phyloP scores from a whole-genome alignment of 257 asterid genomes.

The Nicotiana attenuata region DNA sequence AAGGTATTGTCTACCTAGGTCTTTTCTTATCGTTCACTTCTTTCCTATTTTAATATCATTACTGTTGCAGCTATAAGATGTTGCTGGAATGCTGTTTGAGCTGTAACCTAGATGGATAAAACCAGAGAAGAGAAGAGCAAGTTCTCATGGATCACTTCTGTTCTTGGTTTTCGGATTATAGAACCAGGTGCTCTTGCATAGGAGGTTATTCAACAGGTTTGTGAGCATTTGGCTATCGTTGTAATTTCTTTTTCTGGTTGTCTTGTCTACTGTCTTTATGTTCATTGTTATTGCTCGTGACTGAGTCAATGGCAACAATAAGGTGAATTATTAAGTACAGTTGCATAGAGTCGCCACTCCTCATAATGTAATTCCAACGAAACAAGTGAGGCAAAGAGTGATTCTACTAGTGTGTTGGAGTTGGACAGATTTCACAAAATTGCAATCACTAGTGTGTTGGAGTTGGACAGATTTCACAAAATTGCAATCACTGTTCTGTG shows the following conservation, averaged over 20 bases:
- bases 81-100: slow-evolving; percentile 6
- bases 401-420: neutral
- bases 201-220: slow-evolving; percentile 13
- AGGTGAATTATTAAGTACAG: neutral
- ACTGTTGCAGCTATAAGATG: slow-evolving; percentile 12
- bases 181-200: slow-evolving; percentile 7
- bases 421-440: neutral
- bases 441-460: neutral
- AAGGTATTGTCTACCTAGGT: neutral
- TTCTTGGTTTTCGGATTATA: slow-evolving; percentile 5
- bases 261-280: neutral
- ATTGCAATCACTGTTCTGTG: neutral
- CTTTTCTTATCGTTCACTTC: neutral
- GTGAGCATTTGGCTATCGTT: neutral
- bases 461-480: neutral
- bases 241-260: neutral
- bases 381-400: neutral
- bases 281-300: neutral
- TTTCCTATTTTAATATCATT: neutral
- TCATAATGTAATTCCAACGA: neutral
- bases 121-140: slow-evolving; percentile 14
- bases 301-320: neutral
- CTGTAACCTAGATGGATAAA: slow-evolving; percentile 18
- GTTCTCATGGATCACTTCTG: slow-evolving; percentile 9
- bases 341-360: neutral